Conservation (phyloP, 1,284 basidiomycete genomes). For the Marasmius fiardii region DNA sequence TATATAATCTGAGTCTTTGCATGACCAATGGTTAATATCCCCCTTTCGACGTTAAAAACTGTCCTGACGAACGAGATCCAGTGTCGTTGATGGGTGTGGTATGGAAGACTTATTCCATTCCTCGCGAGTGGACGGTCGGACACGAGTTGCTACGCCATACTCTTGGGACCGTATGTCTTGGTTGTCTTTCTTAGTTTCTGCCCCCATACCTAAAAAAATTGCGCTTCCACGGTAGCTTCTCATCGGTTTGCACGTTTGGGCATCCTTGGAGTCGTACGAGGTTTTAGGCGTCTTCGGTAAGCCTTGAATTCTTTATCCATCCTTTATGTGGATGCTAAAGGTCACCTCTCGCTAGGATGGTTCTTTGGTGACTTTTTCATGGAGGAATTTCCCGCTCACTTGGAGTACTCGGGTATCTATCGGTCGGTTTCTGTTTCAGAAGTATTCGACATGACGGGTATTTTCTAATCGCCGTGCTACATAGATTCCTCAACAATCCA, state of each 20-base stretch:
- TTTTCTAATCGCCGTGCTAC: background rate
- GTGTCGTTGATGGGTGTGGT: slow-evolving; percentile 81
- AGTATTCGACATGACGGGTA: too few relatives aligned
- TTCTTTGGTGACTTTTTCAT: slow-evolving; percentile 99
- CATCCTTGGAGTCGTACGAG: slow-evolving; percentile 85
- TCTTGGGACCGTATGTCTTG: slow-evolving; percentile 66
- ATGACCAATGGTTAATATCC: slow-evolving; percentile 85
- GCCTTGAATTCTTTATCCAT: slow-evolving; percentile 14
- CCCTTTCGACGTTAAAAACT: background rate
- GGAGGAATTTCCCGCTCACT: slow-evolving; percentile 84
- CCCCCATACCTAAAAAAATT: background rate
- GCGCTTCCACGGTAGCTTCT: slow-evolving; percentile 55
- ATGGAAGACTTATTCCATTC: slow-evolving; percentile 85
- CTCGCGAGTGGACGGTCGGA: slow-evolving; percentile 85
- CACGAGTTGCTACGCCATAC: slow-evolving; percentile 87
- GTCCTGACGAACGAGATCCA: slow-evolving; percentile 25
- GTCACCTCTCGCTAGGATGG: slow-evolving; percentile 60
- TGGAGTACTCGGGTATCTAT: slow-evolving; percentile 97
- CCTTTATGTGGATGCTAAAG: background rate
- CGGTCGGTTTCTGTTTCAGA: slow-evolving; percentile 42
- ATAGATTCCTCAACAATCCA: slow-evolving; percentile 91
- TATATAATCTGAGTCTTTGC: slow-evolving; percentile 90
- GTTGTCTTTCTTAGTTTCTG: background rate
- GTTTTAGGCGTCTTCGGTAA: slow-evolving; percentile 89
- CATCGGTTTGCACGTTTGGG: slow-evolving; percentile 89